Evolutionary conservation across 108 stramenopile genomes (phyloP).

Genomic region (Mayamaea pseudoterrestris): DNA sequence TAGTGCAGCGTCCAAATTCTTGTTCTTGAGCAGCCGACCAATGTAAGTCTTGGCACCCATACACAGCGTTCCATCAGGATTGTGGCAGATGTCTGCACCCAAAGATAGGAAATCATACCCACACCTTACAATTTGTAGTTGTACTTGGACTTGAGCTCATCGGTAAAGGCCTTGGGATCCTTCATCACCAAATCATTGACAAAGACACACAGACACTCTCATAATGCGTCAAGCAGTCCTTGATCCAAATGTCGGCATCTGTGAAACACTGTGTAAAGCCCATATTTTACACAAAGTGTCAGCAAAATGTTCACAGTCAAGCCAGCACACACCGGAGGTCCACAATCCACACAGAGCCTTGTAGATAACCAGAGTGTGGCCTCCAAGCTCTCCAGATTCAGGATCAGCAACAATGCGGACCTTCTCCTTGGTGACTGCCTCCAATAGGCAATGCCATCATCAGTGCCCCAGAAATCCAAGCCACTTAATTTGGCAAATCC

Average conservation of each 20-base stretch:
- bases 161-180: constrained; percentile 1
- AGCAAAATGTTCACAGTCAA: constrained; percentile 3
- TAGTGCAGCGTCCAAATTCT: constrained; percentile 4
- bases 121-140: constrained; percentile 9
- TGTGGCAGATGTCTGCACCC: background rate
- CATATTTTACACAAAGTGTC: constrained; percentile 7
- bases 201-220: constrained; percentile 7
- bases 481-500: constrained; percentile 3
- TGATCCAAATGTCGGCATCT: constrained; percentile 18
- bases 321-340: background rate
- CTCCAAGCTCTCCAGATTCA: constrained; percentile 12
- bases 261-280: constrained; percentile 7
- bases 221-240: background rate
- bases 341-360: constrained; percentile 22
- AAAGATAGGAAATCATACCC: background rate
- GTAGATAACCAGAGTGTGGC: constrained; percentile 4
- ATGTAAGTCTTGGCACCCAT: constrained; percentile 2
- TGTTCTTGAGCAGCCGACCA: background rate
- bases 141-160: background rate
- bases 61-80: constrained; percentile 2
- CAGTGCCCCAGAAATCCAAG: constrained; percentile 8
- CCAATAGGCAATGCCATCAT: constrained; percentile 19
- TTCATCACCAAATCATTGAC: constrained; percentile 8
- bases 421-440: constrained; percentile 13
- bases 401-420: constrained; percentile 14